A percentile compares a stretch with the other conserved stretches of the same genome.
Evolutionary conservation across 2,329 filamentous ascomycete species (phyloP).

Genomic region (Dryadomyces sulphureus): DNA sequence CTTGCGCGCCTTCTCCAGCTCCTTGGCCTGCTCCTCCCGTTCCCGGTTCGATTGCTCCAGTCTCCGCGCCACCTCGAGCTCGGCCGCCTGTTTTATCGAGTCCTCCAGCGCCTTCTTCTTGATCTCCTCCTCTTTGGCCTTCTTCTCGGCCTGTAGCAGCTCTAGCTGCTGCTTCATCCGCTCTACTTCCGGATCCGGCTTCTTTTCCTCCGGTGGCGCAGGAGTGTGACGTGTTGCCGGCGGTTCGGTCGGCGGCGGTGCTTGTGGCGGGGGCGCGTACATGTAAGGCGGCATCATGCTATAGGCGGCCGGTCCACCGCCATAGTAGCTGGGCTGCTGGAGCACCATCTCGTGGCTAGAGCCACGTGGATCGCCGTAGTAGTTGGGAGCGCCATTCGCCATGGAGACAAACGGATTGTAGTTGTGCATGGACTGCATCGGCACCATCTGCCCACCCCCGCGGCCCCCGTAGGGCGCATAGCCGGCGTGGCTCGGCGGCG

Average conservation of each 20-base stretch:
- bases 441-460: slow-evolving; percentile 26
- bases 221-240: slow-evolving; percentile 23
- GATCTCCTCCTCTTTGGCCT: slow-evolving; percentile 28
- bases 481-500: slow-evolving; percentile 31
- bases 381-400: slow-evolving; percentile 23
- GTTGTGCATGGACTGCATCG: slow-evolving; percentile 28
- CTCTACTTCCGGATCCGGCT: slow-evolving; percentile 40
- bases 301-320: slow-evolving; percentile 15
- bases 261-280: slow-evolving; percentile 24
- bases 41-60: slow-evolving; percentile 20
- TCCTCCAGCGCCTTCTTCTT: slow-evolving; percentile 28
- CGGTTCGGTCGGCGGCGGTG: slow-evolving; percentile 27
- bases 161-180: slow-evolving; percentile 46
- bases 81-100: slow-evolving; percentile 19
- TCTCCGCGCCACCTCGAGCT: slow-evolving; percentile 9
- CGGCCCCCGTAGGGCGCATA: slow-evolving; percentile 20
- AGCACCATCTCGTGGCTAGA: slow-evolving; percentile 36
- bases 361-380: slow-evolving; percentile 24
- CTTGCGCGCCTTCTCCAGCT: slow-evolving; percentile 30
- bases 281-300: slow-evolving; percentile 23
- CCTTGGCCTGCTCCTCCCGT: slow-evolving; percentile 29
- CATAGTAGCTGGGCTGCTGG: slow-evolving; percentile 18
- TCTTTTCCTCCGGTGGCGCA: slow-evolving; percentile 20
- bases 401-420: slow-evolving; percentile 12
- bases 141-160: slow-evolving; percentile 30